Evolutionary conservation across 768 basidiomycete species (phyloP), one percentile per base, ranked within the genome.

Genomic region (Sporobolomyces roseus): DNA sequence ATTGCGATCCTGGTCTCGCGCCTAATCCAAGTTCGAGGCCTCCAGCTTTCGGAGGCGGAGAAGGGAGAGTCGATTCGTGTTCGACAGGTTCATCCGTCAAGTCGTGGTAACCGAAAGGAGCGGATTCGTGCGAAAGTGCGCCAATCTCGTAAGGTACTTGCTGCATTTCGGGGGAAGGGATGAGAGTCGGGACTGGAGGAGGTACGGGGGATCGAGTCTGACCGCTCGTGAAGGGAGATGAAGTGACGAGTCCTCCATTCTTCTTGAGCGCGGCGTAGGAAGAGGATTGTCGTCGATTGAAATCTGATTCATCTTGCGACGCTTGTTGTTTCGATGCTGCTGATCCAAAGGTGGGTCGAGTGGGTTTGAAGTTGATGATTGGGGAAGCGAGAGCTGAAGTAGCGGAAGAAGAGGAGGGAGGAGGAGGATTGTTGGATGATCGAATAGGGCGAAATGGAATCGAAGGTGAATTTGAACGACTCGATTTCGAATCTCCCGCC

Each of bases 161-260:
- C 17, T 36, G 58, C 25, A 69, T 63, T 25, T 69, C 68, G 23
- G 68, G 68, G 5, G 68, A 69, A 13, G 64, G 66, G 14, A 60
- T 49, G n/a, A n/a, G n/a, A 6, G 41, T 53, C 41, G 36, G 17
- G 25, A 19, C 23, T 3, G 27, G 16, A 19, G 12, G 23, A 35
- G 35, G 32, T 21, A 19, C 38, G 19, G 46, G 27, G 2, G 53
- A 65, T 8, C 52, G 52, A 27, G 51, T 27, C 27, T 43, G 61
- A 16, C 51, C 36, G 21, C 23, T 63, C 46, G 58, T 56, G 59
- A 71, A 71, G 6, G 70, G 70, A 8, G 70, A 71, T 4, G 62
- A 65, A n/a, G 66, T 55, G 53, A 71, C 70, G 63, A 71, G 70
- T 21, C 62, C 58, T 32, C 58, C 66, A 59, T 67, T 71, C 49